A percentile compares a stretch with the other conserved stretches of the same genome.
Evolutionary conservation across 495 filamentous ascomycete species (phyloP).

Genomic region (Xylaria telfairii): DNA sequence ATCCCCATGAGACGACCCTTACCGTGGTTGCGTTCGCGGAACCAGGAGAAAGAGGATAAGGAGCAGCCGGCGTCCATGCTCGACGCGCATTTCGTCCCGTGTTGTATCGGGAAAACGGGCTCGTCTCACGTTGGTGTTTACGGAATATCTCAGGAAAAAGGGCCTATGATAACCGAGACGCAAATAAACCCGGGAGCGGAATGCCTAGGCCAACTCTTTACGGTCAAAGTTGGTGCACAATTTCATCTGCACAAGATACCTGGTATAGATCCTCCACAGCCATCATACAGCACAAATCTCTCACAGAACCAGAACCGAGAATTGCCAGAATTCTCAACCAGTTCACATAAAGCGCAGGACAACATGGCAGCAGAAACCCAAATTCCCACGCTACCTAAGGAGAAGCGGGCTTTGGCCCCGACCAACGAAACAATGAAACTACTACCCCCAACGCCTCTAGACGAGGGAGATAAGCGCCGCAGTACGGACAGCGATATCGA

Average conservation of each 20-base stretch:
- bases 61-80: conserved; percentile 33
- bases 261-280: background rate
- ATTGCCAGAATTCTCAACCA: background rate
- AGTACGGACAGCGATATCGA: background rate
- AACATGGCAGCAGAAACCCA: background rate
- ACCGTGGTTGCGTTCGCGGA: background rate
- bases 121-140: background rate
- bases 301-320: background rate
- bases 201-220: too few species aligned
- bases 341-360: background rate
- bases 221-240: background rate
- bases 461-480: background rate
- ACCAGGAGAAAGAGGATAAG: background rate
- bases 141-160: background rate
- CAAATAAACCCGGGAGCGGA: background rate
- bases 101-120: background rate
- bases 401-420: background rate
- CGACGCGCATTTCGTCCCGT: conserved; percentile 37
- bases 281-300: background rate
- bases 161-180: background rate
- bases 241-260: background rate
- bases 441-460: background rate
- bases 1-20: conserved; percentile 8
- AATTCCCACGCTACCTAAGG: background rate
- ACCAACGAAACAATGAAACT: background rate